Base-by-base conservation (phyloP, 2,329 filamentous ascomycete species). In the Fusarium buxicola region DNA sequence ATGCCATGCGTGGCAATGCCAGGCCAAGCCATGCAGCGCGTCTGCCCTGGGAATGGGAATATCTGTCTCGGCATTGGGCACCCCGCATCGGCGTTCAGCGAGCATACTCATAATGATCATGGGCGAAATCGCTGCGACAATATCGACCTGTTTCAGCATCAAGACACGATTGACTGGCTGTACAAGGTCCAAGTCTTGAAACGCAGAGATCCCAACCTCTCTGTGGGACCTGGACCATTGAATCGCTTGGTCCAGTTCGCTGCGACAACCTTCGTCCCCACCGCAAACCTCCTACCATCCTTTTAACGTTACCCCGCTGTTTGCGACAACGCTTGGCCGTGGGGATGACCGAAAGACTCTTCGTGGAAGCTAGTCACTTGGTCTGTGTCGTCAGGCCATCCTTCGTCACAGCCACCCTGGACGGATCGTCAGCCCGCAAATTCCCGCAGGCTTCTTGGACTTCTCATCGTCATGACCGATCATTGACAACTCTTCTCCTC, bases 361-460 rank as follows among this genome's bases (percentile, higher is more conserved):
- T 61, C 35, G 35, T 43, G 40, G 31, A 54, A 65, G 58, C 58
- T 63, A 61, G 66, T 61, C 63, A 52, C 60, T 65, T 55, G 46
- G 61, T 66, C 60, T 68, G 58, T 64, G 66, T 67, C 65, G 68
- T 70, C 69, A 71, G 69, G 48, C 60, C 69, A 71, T 71, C 39
- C 57, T 50, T 57, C 53, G 44, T 65, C 66, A 65, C 65, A 69
- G 66, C 65, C 65, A 69, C 69, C 45, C 48, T 54, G 47, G 47
- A 51, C 55, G 28, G 35, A 49, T 62, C 32, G 45, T 63, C 51
- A 54, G 55, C 51, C 60, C 58, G 56, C 65, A 70, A 71, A 70
- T 71, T 71, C 69, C 69, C 67, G 69, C 69, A 68, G 58, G 55
- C 34, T 16, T 43, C 31, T 66, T 31, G 51, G 21, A 46, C 32